Conservation (phyloP, 495 filamentous ascomycete species). For the Massariosphaeria phaeospora region DNA sequence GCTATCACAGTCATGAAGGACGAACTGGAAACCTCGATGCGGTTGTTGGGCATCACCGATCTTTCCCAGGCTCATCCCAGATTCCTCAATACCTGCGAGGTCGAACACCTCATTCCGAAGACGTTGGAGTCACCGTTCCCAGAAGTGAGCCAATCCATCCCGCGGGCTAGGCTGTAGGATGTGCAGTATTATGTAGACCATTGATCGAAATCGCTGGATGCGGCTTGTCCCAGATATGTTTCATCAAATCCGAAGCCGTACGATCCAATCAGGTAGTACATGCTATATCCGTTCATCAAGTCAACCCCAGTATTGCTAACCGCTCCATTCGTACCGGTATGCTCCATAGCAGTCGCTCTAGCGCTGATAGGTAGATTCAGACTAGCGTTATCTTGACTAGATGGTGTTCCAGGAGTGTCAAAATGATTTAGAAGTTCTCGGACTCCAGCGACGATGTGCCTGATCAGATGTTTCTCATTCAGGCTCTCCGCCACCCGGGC, state of each 20-base stretch:
- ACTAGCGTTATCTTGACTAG: not conserved
- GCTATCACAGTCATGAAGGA: conserved; percentile 11
- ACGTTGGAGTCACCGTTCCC: too few species aligned
- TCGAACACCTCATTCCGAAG: conserved; percentile 13
- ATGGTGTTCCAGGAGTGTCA: conserved; percentile 2
- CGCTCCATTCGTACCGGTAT: not conserved
- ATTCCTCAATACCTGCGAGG: conserved; percentile 14
- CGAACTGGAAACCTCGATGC: conserved; percentile 22
- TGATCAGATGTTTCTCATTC: conserved; percentile 14
- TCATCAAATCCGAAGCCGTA: conserved; percentile 17
- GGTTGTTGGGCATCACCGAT: conserved; percentile 19
- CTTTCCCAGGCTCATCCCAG: conserved; percentile 13
- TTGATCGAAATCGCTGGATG: conserved; percentile 4
- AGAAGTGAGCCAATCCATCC: too few species aligned
- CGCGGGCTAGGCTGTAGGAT: too few species aligned
- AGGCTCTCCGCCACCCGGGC: conserved; percentile 3
- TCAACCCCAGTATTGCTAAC: not conserved
- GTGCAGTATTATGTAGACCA: not conserved
- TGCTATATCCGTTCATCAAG: conserved; percentile 1
- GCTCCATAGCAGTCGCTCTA: not conserved
- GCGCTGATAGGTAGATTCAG: not conserved
- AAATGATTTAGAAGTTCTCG: conserved; percentile 10
- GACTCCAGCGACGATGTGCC: conserved; percentile 5
- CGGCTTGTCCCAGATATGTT: conserved; percentile 6
- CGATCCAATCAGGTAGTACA: conserved; percentile 13